Conservation (phyloP, 148 eudicot genomes). For the Fagopyrum homotropicum region DNA sequence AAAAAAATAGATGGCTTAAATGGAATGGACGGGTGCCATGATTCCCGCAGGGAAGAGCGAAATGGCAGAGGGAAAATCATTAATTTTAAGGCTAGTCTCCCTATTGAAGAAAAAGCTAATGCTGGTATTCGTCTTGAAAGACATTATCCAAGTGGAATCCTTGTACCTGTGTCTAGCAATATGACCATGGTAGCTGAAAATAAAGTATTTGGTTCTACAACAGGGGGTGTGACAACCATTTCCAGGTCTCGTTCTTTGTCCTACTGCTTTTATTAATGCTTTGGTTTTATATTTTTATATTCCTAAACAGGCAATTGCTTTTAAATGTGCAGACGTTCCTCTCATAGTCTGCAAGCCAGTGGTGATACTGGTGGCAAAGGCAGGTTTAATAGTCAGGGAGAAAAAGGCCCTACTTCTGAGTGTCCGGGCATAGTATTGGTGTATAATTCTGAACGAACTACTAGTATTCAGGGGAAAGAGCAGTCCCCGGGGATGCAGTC, state of each 20-base stretch:
- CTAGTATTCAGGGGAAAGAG: constrained; percentile 24
- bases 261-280: background rate
- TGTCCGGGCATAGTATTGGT: constrained; percentile 19
- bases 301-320: constrained; percentile 14
- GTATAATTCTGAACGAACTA: constrained; percentile 25
- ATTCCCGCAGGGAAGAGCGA: constrained; percentile 30
- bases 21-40: constrained; percentile 67
- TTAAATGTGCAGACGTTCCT: constrained; percentile 40
- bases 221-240: constrained; percentile 18
- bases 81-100: constrained; percentile 21
- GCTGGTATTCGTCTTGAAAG: constrained; percentile 26
- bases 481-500: constrained; percentile 21
- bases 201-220: constrained; percentile 27
- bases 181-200: constrained; percentile 22
- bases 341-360: constrained; percentile 40
- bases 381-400: constrained; percentile 37
- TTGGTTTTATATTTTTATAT: background rate
- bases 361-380: constrained; percentile 44
- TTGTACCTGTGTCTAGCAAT: constrained; percentile 32
- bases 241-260: constrained; percentile 38
- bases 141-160: constrained; percentile 29
- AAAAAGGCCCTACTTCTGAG: constrained; percentile 34
- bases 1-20: constrained; percentile 47
- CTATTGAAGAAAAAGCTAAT: constrained; percentile 19
- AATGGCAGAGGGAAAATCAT: constrained; percentile 22